Base-by-base conservation (phyloP, 495 filamentous ascomycete genomes). In the Aspergillus wentii region DNA sequence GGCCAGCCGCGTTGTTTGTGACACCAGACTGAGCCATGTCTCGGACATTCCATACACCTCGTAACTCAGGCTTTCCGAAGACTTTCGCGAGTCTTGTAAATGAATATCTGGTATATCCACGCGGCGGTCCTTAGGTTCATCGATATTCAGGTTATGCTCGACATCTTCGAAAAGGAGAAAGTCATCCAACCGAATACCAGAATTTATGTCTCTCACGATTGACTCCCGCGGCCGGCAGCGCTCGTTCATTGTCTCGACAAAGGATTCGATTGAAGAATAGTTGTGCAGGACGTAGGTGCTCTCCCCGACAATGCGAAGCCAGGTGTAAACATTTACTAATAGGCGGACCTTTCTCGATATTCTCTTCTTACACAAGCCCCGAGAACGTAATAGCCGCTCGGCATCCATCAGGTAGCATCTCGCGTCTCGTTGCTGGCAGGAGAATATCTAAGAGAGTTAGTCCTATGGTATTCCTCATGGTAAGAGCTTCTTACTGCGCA, bases 251-350 rank as follows among this genome's bases (percentile, higher is more conserved):
- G 40, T 43, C 15, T 57, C 47, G 2, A 61, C 37, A 22, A 57
- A 59, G 1, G 51, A 40, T 18, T 37, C 35, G 0, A 55, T 57
- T 5, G 57, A 45, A 4, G 40, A 46, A 13, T 64, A 59, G 20
- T 61, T 55, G 30, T 64, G 60, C 3, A 64, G 38, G 9, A 54
- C 55, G 22, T 61, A 64, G 0, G 60, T 64, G 44, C 60, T 64
- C 28, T 64, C 60, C 1, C 60, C 55, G 1, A 64, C 52, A 13
- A 64, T 56, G 1, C 60, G 51, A 1, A 59, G 43, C 60, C 60
- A 64, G 0, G 60, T 64, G 15, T 64, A 61, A 4, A 64, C 52
- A 21, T 64, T 57, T 13, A 61, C 57, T 11, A 64, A 36, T 11
- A 64, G 51, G 0, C 60, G 57, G 3, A 57, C 57, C 20, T 61